A percentile compares a stretch with the other conserved stretches of the same genome.
Conservation (phyloP, 2,329 filamentous ascomycete genomes). For the Dichotomopilus funicola region DNA sequence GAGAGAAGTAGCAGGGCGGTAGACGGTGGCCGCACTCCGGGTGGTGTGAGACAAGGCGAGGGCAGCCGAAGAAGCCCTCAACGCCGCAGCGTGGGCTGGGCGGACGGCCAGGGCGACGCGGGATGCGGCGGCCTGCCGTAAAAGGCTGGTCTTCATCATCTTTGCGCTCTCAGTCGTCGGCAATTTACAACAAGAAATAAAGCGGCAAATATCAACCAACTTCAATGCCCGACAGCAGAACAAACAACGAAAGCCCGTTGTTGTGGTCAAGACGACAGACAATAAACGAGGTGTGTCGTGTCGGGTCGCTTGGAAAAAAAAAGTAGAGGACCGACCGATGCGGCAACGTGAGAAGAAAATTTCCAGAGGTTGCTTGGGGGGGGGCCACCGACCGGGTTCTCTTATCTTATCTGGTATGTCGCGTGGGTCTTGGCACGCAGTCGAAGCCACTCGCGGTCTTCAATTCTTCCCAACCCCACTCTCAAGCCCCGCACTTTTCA, state of each 20-base stretch:
- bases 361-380: not conserved
- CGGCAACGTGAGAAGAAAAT: slow-evolving; percentile 3
- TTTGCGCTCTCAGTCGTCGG: slow-evolving; percentile 1
- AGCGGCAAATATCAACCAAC: slow-evolving; percentile 1
- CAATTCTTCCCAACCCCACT: too few relatives aligned
- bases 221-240: not conserved
- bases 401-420: not conserved
- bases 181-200: not conserved
- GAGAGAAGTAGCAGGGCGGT: slow-evolving; percentile 12
- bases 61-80: slow-evolving; percentile 15
- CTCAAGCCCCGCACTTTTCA: too few relatives aligned
- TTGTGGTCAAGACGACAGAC: not conserved
- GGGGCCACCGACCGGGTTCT: not conserved
- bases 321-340: not conserved
- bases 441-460: too few relatives aligned
- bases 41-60: slow-evolving; percentile 25
- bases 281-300: not conserved
- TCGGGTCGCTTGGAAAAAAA: not conserved
- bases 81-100: slow-evolving; percentile 16
- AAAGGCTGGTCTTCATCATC: slow-evolving; percentile 25
- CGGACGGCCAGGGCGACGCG: slow-evolving; percentile 20
- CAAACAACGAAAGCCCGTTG: slow-evolving; percentile 1
- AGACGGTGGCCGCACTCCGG: slow-evolving; percentile 3
- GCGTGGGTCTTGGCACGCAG: not conserved
- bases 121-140: slow-evolving; percentile 23